Percentiles rank a stretch among this genome's conserved stretches.
These are phyloP conservation scores for Xerocomus spinulosus DNA, from an alignment of 768 basidiomycete species.

Conservation along the genomic window DNA sequence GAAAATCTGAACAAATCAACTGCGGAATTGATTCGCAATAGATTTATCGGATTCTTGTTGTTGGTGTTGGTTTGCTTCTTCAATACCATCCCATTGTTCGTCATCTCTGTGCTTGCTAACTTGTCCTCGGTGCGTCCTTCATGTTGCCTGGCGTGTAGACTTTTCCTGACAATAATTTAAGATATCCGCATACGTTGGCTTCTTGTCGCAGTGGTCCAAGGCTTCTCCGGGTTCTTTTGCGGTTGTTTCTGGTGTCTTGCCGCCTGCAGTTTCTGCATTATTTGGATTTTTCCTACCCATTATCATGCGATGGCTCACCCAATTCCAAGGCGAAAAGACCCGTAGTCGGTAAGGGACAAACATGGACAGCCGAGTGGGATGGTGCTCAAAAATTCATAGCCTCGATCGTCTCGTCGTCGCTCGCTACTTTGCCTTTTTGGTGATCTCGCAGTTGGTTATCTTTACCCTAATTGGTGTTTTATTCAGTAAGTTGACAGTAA, in stretches of 20 bases:
- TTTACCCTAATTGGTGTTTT: constrained; percentile 90
- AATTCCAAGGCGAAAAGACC: constrained; percentile 56
- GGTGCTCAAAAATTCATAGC: constrained; percentile 30
- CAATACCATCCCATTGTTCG: constrained; percentile 88
- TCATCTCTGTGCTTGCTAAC: constrained; percentile 91
- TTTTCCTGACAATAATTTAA: constrained; percentile 7
- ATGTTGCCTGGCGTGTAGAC: not conserved
- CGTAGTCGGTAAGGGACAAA: constrained; percentile 26
- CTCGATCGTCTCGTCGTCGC: constrained; percentile 90
- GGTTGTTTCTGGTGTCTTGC: constrained; percentile 87
- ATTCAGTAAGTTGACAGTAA: constrained; percentile 56
- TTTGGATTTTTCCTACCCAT: constrained; percentile 91
- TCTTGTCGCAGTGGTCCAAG: constrained; percentile 68
- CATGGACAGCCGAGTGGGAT: not conserved
- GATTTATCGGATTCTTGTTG: constrained; percentile 70
- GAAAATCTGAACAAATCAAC: constrained; percentile 76
- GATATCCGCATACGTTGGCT: constrained; percentile 58
- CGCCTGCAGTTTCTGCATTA: constrained; percentile 80
- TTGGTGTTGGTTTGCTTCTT: constrained; percentile 82
- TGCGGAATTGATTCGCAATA: constrained; percentile 60
- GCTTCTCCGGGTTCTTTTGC: constrained; percentile 68
- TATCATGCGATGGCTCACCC: constrained; percentile 78
- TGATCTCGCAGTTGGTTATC: constrained; percentile 89
- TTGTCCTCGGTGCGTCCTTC: constrained; percentile 60
- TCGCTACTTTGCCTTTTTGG: constrained; percentile 89